Evolutionary conservation across 495 filamentous ascomycete genomes (phyloP).

Genomic region (Hypoxylon cercidicola): DNA sequence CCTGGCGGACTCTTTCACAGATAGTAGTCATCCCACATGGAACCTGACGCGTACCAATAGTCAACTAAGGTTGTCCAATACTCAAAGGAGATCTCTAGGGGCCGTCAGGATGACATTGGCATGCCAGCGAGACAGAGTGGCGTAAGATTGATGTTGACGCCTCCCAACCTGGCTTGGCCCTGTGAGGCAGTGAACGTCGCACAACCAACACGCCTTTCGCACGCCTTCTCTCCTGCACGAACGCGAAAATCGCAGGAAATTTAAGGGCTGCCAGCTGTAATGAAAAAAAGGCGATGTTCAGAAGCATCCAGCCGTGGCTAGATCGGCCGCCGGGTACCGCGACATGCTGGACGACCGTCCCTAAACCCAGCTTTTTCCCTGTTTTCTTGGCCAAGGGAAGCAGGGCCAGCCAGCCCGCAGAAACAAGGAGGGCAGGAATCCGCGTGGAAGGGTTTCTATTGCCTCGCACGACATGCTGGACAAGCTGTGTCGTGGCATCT

Average conservation of each 20-base stretch:
- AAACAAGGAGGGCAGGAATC: background rate
- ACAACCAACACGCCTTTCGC: conserved; percentile 12
- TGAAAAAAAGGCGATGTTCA: conserved; percentile 30
- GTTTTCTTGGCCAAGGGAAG: conserved; percentile 20
- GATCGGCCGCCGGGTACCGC: conserved; percentile 39
- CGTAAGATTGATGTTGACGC: conserved; percentile 12
- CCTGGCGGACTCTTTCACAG: too few relatives aligned
- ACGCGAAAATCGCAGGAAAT: conserved; percentile 35
- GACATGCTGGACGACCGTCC: conserved; percentile 31
- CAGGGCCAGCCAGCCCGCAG: background rate
- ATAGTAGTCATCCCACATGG: background rate
- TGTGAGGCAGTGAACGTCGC: conserved; percentile 27
- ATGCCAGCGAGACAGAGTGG: background rate
- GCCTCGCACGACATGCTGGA: conserved; percentile 27
- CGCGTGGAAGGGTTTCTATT: conserved; percentile 10
- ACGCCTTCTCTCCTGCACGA: conserved; percentile 13
- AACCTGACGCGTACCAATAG: background rate
- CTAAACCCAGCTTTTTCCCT: conserved; percentile 26
- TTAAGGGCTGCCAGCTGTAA: conserved; percentile 36
- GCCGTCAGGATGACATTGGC: background rate
- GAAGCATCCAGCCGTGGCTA: conserved; percentile 37
- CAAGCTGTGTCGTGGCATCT: conserved; percentile 21
- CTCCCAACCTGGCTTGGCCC: conserved; percentile 20
- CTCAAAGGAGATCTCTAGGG: background rate
- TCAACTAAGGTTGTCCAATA: background rate